These are phyloP conservation scores for Cardiospermum halicacabum DNA, from an alignment of 345 rosid genomes.

Conservation along the genomic window DNA sequence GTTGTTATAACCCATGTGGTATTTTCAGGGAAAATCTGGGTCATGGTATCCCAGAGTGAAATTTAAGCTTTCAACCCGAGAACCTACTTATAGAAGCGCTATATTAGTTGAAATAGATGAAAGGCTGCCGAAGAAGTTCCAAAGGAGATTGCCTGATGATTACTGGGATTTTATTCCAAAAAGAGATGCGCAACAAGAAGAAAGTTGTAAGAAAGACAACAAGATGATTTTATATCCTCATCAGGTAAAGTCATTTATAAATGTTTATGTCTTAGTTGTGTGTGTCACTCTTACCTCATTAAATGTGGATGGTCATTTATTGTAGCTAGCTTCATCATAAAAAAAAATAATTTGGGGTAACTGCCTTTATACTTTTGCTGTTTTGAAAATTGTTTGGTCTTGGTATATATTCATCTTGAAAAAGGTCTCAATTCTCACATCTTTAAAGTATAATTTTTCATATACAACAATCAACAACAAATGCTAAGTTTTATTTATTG, in stretches of 20 bases:
- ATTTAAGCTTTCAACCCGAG: slow-evolving; percentile 61
- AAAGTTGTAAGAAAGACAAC: slow-evolving; percentile 40
- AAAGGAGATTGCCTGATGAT: slow-evolving; percentile 40
- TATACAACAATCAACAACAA: no score
- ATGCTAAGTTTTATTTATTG: no score
- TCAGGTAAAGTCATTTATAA: slow-evolving; percentile 45
- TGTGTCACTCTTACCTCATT: background rate
- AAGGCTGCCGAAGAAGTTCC: slow-evolving; percentile 24
- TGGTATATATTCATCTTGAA: background rate
- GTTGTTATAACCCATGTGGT: slow-evolving; percentile 12
- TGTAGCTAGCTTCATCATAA: background rate
- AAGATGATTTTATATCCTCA: slow-evolving; percentile 60
- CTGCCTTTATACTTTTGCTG: background rate
- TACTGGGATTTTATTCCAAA: slow-evolving; percentile 82
- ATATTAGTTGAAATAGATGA: slow-evolving; percentile 63
- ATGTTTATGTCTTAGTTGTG: background rate
- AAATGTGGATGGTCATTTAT: background rate
- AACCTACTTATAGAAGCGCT: slow-evolving; percentile 49
- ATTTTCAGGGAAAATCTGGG: slow-evolving; percentile 30
- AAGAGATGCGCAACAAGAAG: slow-evolving; percentile 48
- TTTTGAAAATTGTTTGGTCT: background rate
- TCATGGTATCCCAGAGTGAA: slow-evolving; percentile 71
- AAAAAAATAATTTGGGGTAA: background rate
- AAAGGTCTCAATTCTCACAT: background rate
- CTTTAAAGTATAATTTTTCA: background rate